Base-by-base conservation (phyloP, 768 basidiomycete genomes). In the Lanmaoa pseudosensibilis region DNA sequence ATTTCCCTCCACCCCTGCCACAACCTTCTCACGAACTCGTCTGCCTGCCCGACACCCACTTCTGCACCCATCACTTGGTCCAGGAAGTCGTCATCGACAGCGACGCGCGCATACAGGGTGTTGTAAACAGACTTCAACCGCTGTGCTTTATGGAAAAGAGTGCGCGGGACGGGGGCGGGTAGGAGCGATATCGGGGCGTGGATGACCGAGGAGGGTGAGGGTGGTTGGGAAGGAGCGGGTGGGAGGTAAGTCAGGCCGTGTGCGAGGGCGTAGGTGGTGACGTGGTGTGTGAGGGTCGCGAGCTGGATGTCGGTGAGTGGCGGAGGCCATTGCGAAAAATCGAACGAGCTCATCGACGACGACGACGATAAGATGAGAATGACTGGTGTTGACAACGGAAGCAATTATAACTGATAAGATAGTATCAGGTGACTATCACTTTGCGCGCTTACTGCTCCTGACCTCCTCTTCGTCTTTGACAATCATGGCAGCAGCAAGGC, bases 171-270 rank as follows among this genome's bases (percentile, higher is more conserved):
- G 0, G 94, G 92, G 0, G 92, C 84, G 2, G 97, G 96, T 62
- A 94, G 82, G 39, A 99, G 77, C 0, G 95, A 82, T 59, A 98
- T 75, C 0, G 97, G 97, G 0, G 94, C 95, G 68, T 97, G 91
- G 62, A 95, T 91, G 0, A 86, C 87, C n/a, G 86, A 83, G 12
- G 83, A 82, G 2, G 88, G 84, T 25, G 75, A 65, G 2, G 84
- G 75, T 54, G 85, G 81, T 21, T 69, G 69, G 23, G 59, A 53
- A 9, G 75, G 62, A 2, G 75, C 70, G 4, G 80, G 75, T 11
- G 90, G 91, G 19, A 94, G 85, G 69, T 92, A 92, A n/a, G 88
- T 76, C 30, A 98, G 78, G 8, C 92, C 91, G 69, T 90, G 87
- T 3, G 92, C 82, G 48, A 98, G 79, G 3, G 95, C 90, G 65